A percentile compares a stretch with the other conserved stretches of the same genome.
Conservation (phyloP, 1,284 basidiomycete genomes). For the Chalciporus piperatoides region DNA sequence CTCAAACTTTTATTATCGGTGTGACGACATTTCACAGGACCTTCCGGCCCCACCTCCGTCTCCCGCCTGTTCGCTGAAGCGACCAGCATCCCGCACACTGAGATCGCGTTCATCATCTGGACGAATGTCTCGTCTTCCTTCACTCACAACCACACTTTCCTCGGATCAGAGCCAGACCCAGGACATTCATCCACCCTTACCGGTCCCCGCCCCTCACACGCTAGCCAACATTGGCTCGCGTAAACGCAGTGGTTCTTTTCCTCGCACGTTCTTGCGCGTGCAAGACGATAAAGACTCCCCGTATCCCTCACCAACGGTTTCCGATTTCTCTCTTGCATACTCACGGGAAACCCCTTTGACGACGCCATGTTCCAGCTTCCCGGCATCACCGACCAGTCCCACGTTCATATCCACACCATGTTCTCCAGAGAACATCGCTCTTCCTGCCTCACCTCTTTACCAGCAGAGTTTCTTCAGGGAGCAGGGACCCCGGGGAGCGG, state of each 20-base stretch:
- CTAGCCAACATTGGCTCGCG: slow-evolving; percentile 6
- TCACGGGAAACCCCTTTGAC: slow-evolving; percentile 28
- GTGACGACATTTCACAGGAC: slow-evolving; percentile 14
- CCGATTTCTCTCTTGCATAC: slow-evolving; percentile 26
- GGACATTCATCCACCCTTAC: slow-evolving; percentile 26
- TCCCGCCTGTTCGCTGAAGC: slow-evolving; percentile 24
- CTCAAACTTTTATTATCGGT: background rate
- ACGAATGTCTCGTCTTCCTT: slow-evolving; percentile 31
- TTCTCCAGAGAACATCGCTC: slow-evolving; percentile 21
- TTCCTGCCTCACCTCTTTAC: slow-evolving; percentile 24
- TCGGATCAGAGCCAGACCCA: slow-evolving; percentile 32
- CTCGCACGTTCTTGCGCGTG: slow-evolving; percentile 11
- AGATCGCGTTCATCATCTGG: slow-evolving; percentile 33
- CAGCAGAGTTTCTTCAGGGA: slow-evolving; percentile 9
- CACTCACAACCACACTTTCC: slow-evolving; percentile 34
- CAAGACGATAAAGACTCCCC: slow-evolving; percentile 29
- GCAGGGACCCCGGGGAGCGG: background rate
- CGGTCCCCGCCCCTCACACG: slow-evolving; percentile 26
- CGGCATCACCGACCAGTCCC: slow-evolving; percentile 20
- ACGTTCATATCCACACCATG: slow-evolving; percentile 19
- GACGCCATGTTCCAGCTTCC: slow-evolving; percentile 20
- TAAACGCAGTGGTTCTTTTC: slow-evolving; percentile 13
- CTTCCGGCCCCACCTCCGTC: slow-evolving; percentile 19
- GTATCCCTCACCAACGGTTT: slow-evolving; percentile 27
- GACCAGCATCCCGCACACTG: slow-evolving; percentile 25